Conservation (phyloP, 768 basidiomycete genomes). For the Rhizopogon rudus region DNA sequence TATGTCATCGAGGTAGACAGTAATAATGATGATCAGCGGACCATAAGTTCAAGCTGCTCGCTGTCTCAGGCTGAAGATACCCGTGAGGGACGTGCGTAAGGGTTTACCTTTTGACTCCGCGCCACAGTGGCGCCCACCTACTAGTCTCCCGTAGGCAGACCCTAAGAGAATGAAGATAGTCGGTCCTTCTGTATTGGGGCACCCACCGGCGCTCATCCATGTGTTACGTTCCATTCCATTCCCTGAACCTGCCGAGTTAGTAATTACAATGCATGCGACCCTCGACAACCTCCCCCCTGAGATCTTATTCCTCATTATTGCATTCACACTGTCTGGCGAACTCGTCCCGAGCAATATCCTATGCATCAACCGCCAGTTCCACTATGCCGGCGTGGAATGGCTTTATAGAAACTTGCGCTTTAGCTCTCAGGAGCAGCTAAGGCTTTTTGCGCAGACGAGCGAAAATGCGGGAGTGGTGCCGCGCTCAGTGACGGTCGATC, state of each 20-base stretch:
- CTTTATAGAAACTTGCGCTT: constrained; percentile 25
- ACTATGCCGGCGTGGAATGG: constrained; percentile 11
- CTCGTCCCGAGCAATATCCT: constrained; percentile 18
- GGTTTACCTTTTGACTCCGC: no score
- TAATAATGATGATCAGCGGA: no score
- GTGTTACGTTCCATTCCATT: not conserved
- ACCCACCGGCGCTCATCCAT: not conserved
- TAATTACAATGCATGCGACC: not conserved
- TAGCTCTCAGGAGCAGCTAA: constrained; percentile 16
- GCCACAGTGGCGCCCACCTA: no score
- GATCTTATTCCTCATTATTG: constrained; percentile 15
- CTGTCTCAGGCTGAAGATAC: no score
- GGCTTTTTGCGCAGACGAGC: constrained; percentile 8
- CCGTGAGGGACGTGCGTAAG: no score
- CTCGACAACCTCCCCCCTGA: constrained; percentile 19
- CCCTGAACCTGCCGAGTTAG: not conserved
- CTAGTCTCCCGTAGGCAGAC: no score
- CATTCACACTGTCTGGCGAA: constrained; percentile 7
- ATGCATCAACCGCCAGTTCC: constrained; percentile 16
- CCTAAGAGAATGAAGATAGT: no score
- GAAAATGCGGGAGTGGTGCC: constrained; percentile 17
- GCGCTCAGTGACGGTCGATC: constrained; percentile 20
- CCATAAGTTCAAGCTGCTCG: no score
- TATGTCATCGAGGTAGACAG: no score
- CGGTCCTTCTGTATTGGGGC: no score